phyloP scores from a whole-genome alignment of 768 basidiomycete genomes.

The Dictyophora rubrovolvata region DNA sequence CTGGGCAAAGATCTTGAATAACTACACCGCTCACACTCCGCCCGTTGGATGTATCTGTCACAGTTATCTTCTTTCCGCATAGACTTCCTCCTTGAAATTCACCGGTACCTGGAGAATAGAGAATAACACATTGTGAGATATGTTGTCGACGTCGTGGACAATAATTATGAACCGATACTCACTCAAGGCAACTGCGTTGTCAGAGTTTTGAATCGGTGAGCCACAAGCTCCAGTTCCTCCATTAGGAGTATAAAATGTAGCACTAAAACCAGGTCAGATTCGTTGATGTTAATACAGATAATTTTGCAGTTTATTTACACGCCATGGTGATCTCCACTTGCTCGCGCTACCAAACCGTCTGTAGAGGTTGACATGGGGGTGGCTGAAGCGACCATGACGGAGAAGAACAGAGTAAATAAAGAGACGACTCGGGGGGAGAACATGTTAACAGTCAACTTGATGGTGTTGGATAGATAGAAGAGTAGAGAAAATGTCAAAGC shows the following conservation, averaged over 20 bases:
- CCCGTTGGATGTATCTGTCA: neutral
- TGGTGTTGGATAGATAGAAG: too few species aligned
- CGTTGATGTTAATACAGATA: neutral
- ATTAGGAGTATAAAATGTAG: neutral
- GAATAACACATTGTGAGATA: neutral
- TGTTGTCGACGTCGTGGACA: neutral
- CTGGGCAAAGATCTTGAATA: neutral
- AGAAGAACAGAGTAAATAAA: neutral
- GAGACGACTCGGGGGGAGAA: neutral
- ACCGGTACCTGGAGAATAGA: neutral
- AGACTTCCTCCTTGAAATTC: neutral
- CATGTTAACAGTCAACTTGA: neutral
- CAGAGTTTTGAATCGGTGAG: neutral
- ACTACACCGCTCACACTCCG: neutral
- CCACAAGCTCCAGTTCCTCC: neutral
- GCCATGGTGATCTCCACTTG: neutral
- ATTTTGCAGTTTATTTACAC: neutral
- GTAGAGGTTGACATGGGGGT: neutral
- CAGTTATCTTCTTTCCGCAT: neutral
- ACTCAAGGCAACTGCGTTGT: neutral
- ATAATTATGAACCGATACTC: neutral
- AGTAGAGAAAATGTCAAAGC: too few species aligned
- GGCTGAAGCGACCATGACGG: neutral
- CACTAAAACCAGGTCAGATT: neutral
- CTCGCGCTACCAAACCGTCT: neutral